Base-by-base conservation (phyloP, 768 basidiomycete species). In the Termitomyces sp. region DNA sequence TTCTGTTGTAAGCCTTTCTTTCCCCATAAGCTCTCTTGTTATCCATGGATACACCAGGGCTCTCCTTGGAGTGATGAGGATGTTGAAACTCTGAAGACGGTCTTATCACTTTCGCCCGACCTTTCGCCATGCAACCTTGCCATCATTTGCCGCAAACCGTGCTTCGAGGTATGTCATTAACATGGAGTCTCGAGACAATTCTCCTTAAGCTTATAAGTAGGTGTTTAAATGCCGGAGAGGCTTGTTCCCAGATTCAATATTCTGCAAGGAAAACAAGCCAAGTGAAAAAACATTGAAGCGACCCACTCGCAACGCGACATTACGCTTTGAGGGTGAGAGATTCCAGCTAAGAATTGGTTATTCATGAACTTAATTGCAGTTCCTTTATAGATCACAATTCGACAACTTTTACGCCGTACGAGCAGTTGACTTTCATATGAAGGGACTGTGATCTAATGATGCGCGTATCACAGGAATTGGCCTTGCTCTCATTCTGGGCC, bases 401-500 rank as follows among this genome's bases (percentile, higher is more conserved):
- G 29, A 40, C 50, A 11, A 23, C 15, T 23, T 65, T 60, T 41
- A 60, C 62, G 3, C 72, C 72, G 73, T 75, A 61, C n/a, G 63
- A 40, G 13, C 7, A 16, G 18, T 20, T 29, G 20, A 36, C 13
- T 27, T 27, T 35, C 10, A 1, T 10, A 11, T 12, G 20, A 13
- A 22, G 15, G 23, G 33, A 4, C 35, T 38, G 32, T 9, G 13
- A 18, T 43, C 52, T 46, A 58, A 52, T 22, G 18, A 32, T 18
- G 38, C n/a, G n/a, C n/a, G 6, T 51, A 18, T 18, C n/a, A 49
- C 35, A 83, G 79, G 2, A 74, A 75, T 22, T 59, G 67, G 10
- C 83, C 82, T 22, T 88, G 87, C 62, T 63, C 67, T 15, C 86
- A 89, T 64, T 38, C 60, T 12, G 88, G 87, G 0, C 76, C 79